Base-by-base conservation (phyloP, 345 rosid species). In the Triadica sebifera region DNA sequence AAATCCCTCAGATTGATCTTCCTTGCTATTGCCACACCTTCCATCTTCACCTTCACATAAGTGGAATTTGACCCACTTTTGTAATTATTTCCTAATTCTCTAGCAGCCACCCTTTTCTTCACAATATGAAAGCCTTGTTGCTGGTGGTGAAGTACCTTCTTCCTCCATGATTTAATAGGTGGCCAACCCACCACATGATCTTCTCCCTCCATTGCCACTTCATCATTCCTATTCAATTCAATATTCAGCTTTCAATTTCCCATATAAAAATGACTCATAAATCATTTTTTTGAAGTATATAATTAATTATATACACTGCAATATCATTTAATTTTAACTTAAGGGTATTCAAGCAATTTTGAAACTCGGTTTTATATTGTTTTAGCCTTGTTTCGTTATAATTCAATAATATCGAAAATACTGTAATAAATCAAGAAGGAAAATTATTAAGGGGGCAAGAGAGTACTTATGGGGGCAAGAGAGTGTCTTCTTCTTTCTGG, bases 31-130 rank as follows among this genome's bases (percentile, higher is more conserved):
- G 86, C 82, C 20, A 82, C 86, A 41, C 93, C 97, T 74, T 89
- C 89, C 97, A 91, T 91, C 84, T 89, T 88, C 74, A 91, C 94
- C 77, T 91, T 89, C 13, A 91, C 91, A 76, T 75, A 86, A 79
- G 55, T 83, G 67, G 90, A 74, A 62, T 82, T 71, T 12, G 75
- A 24, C 53, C 82, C 67, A 41, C 65, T 45, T 2, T 56, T 38
- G 16, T 2, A 5, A 51, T 51, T 51, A 13, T 51, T 51, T 51
- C 56, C 56, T 51, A 51, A 51, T 39, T 63, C 1, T 17, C 6
- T 17, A 25, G 65, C 52, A 12, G 57, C 80, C n/a, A 45, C 56
- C 61, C 71, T 74, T 50, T 64, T 45, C 4, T 50, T 56, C 15
- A 73, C 16, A 29, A 56, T 24, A 45, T 67, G 61, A 4, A 73